These are phyloP conservation scores for Dothideomycetes sp. DNA, from an alignment of 2,329 filamentous ascomycete genomes.

Conservation along the genomic window DNA sequence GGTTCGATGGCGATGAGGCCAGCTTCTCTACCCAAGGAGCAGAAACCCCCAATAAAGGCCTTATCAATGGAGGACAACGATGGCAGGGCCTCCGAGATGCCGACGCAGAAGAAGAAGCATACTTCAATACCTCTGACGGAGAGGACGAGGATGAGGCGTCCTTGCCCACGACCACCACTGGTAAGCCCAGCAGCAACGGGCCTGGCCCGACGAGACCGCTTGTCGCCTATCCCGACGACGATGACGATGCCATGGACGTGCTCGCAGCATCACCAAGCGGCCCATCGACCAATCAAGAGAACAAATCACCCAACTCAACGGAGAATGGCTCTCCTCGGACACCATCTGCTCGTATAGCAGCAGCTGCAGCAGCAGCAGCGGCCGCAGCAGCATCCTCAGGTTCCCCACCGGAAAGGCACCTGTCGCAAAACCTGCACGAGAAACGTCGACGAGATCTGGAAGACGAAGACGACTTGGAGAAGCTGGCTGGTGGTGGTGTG, in stretches of 20 bases:
- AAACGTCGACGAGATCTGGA: constrained; percentile 89
- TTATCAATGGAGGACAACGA: constrained; percentile 46
- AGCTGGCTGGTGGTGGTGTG: constrained; percentile 48
- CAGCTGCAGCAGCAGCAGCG: constrained; percentile 15
- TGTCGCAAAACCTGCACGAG: constrained; percentile 70
- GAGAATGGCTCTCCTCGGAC: not conserved
- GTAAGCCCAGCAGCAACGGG: constrained; percentile 45
- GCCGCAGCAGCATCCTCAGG: constrained; percentile 16
- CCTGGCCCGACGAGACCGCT: constrained; percentile 58
- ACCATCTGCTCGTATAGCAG: too few relatives aligned
- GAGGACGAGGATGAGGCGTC: constrained; percentile 54
- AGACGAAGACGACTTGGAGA: constrained; percentile 85
- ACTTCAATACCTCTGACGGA: constrained; percentile 84
- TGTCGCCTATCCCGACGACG: constrained; percentile 88
- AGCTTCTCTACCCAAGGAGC: constrained; percentile 61
- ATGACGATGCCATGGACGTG: constrained; percentile 47
- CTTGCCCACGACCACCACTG: constrained; percentile 18
- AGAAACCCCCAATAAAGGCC: constrained; percentile 32
- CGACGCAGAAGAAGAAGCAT: constrained; percentile 80
- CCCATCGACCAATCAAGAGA: constrained; percentile 15
- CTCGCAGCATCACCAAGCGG: constrained; percentile 20
- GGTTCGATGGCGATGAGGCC: constrained; percentile 48
- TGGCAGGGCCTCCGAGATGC: constrained; percentile 67
- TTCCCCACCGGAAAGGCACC: constrained; percentile 59
- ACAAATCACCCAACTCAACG: constrained; percentile 8